Percentiles rank a stretch among this genome's conserved stretches.
phyloP scores from a whole-genome alignment of 208 protist species.

The Trypanosoma theileri region DNA sequence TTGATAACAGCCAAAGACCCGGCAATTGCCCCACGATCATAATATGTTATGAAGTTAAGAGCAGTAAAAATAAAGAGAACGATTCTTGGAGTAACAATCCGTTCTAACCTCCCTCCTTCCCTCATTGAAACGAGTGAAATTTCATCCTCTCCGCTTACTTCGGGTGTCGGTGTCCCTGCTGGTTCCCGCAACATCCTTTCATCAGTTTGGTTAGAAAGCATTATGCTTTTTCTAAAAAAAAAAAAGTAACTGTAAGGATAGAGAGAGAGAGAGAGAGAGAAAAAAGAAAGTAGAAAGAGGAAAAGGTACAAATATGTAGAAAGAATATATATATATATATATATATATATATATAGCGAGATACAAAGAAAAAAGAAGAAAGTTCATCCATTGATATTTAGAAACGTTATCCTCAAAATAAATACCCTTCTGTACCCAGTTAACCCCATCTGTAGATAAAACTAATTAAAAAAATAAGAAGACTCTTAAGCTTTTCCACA shows the following conservation, averaged over 20 bases:
- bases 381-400: not conserved
- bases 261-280: slow-evolving; percentile 21
- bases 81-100: slow-evolving; percentile 28
- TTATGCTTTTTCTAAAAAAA: slow-evolving; percentile 8
- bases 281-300: slow-evolving; percentile 15
- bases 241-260: slow-evolving; percentile 7
- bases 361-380: slow-evolving; percentile 6
- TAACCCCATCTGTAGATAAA: no score
- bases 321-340: slow-evolving; percentile 15
- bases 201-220: not conserved
- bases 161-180: not conserved
- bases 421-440: no score
- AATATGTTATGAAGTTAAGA: slow-evolving; percentile 85
- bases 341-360: not conserved
- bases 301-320: slow-evolving; percentile 1
- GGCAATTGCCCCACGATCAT: slow-evolving; percentile 69
- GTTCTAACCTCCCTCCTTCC: slow-evolving; percentile 1
- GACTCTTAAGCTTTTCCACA: no score
- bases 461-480: no score
- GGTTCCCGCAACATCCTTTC: not conserved
- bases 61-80: slow-evolving; percentile 58
- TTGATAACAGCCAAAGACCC: slow-evolving; percentile 48
- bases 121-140: not conserved
- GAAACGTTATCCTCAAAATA: no score
- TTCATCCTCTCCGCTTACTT: not conserved